Conservation (phyloP, 2,329 filamentous ascomycete species). For the Colletotrichum caudatum region DNA sequence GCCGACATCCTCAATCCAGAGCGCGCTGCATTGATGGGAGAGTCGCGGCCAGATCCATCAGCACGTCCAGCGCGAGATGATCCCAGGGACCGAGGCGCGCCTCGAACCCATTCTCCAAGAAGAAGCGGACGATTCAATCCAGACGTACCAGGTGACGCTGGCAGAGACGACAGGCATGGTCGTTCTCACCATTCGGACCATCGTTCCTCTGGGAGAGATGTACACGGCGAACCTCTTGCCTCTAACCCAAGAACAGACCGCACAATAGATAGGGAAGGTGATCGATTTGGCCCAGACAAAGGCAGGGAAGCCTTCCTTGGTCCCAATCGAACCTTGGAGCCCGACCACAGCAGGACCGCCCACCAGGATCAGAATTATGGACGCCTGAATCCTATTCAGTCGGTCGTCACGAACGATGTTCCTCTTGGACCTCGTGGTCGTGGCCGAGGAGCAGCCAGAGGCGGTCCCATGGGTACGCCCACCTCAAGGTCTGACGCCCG, state of each 20-base stretch:
- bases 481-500: constrained; percentile 57
- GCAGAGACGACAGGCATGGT: constrained; percentile 61
- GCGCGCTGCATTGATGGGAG: constrained; percentile 59
- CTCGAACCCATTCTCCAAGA: constrained; percentile 64
- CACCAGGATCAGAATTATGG: constrained; percentile 73
- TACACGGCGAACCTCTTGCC: constrained; percentile 47
- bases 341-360: constrained; percentile 62
- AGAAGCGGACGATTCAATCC: constrained; percentile 52
- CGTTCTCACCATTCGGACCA: constrained; percentile 56
- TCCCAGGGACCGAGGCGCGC: constrained; percentile 46
- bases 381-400: constrained; percentile 66
- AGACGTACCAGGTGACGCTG: constrained; percentile 52
- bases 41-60: constrained; percentile 51
- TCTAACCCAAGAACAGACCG: constrained; percentile 53
- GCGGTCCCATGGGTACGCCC: constrained; percentile 53
- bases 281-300: constrained; percentile 56
- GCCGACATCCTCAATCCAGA: constrained; percentile 61
- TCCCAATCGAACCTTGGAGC: constrained; percentile 55
- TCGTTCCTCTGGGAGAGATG: constrained; percentile 48
- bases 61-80: constrained; percentile 58
- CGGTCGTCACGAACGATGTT: constrained; percentile 56
- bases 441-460: constrained; percentile 58
- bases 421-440: constrained; percentile 69
- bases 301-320: constrained; percentile 57
- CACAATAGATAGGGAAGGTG: constrained; percentile 53